Percentiles rank a stretch among this genome's conserved stretches.
These are phyloP conservation scores for Phytophthora citricola DNA, from an alignment of 352 stramenopile species.

Conservation along the genomic window DNA sequence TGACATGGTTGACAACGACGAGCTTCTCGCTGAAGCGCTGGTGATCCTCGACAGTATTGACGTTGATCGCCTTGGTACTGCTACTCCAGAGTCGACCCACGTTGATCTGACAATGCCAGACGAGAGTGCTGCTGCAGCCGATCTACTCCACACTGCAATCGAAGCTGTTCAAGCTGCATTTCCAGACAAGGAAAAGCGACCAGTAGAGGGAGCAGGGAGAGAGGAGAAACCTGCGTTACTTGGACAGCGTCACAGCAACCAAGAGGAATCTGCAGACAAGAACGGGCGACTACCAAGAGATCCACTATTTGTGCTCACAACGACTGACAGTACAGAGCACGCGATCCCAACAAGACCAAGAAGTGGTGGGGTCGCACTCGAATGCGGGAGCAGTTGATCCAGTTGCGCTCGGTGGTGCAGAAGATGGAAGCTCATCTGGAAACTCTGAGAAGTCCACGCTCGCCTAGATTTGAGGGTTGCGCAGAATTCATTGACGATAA, in stretches of 20 bases:
- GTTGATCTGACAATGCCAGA: neutral
- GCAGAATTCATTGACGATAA: neutral
- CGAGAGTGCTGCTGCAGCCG: slow-evolving; percentile 5
- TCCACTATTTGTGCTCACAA: neutral
- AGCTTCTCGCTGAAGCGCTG: slow-evolving; percentile 28
- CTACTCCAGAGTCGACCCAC: neutral
- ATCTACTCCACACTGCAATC: slow-evolving; percentile 18
- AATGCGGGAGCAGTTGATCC: slow-evolving; percentile 29
- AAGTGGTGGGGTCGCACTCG: slow-evolving; percentile 13
- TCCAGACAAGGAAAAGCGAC: too few relatives aligned
- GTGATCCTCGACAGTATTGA: slow-evolving; percentile 29
- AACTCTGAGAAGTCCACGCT: slow-evolving; percentile 14
- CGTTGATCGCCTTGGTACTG: slow-evolving; percentile 13
- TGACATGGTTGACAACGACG: slow-evolving; percentile 12
- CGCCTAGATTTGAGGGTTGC: too few relatives aligned
- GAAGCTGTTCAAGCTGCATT: slow-evolving; percentile 1
- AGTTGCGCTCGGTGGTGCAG: slow-evolving; percentile 21
- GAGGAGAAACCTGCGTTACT: neutral
- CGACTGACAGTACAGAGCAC: neutral
- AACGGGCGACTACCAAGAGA: neutral
- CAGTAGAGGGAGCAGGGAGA: neutral
- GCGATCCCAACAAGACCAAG: slow-evolving; percentile 4
- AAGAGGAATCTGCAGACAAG: neutral
- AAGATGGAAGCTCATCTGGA: slow-evolving; percentile 32
- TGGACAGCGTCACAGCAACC: neutral